Base-by-base conservation (phyloP, 257 asterid genomes). In the Primulina tabacum region DNA sequence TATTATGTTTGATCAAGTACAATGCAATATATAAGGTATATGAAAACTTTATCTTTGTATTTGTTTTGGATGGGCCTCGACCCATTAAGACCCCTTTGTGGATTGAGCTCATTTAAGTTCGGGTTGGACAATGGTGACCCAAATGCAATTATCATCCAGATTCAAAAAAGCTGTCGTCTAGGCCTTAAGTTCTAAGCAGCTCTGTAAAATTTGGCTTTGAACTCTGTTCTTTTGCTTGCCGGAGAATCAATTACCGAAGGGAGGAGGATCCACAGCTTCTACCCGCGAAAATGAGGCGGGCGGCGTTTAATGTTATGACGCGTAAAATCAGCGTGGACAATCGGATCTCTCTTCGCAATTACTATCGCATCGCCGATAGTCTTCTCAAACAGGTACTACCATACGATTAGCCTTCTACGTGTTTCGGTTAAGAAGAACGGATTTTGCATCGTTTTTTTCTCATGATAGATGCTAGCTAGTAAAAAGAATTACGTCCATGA, bases 301-400 rank as follows among this genome's bases (percentile, higher is more conserved):
- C 96, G 83, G 76, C 82, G 32, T 67, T 92, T 68, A 74, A 75
- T 62, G 73, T 78, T 20, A 50, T 82, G 69, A 65, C 83, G 2
- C 79, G 68, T 47, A 82, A 82, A 85, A 69, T 90, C 76, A 85
- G 76, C 68, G 94, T 90, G 18, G 97, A 92, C 67, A 83, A 87
- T 79, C 95, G 89, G 70, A 81, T 92, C 71, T 81, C 96, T 66
- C 89, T 92, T 60, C 92, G 95, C 64, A 85, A 85, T 68, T 92
- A 90, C 81, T 92, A 87, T 71, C 89, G 96, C 35, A 88, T 92
- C 76, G 97, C 98, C 3, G 88, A 90, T 76, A 87, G 81, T 78
- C 95, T 90, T 77, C 98, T 92, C 80, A 88, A 82, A 68, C 98
- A 92, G 97, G 98, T 92, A 16, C 8, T 58, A 14, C 56, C 20